These are phyloP conservation scores for Solanum bulbocastanum DNA, from an alignment of 257 asterid species.

Conservation along the genomic window DNA sequence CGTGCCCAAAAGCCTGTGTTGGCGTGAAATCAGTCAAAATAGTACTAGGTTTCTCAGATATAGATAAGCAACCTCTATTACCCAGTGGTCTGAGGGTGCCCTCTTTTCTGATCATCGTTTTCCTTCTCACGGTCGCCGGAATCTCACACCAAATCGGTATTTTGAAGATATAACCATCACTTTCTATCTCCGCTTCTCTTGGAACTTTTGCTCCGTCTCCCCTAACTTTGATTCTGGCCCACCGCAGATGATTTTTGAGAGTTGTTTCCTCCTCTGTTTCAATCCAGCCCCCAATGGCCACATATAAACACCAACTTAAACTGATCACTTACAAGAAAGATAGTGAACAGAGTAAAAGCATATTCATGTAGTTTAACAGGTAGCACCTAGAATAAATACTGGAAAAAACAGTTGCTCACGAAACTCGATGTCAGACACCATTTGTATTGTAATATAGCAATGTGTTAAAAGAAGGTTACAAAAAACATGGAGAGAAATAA, in stretches of 20 bases:
- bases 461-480: background rate
- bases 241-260: background rate
- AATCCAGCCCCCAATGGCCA: background rate
- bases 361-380: background rate
- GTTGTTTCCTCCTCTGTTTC: no score
- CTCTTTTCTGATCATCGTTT: background rate
- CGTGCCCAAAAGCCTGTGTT: no score
- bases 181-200: background rate
- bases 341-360: background rate
- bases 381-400: background rate
- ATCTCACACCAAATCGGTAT: background rate
- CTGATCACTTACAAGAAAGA: background rate
- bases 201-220: background rate
- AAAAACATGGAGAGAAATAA: background rate
- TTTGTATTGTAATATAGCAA: background rate
- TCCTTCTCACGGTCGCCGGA: background rate
- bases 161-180: background rate
- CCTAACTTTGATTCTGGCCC: background rate
- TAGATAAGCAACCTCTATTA: background rate
- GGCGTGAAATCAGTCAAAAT: no score
- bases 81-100: background rate
- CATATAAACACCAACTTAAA: background rate
- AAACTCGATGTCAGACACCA: background rate
- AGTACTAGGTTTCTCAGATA: no score
- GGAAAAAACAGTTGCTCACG: background rate